phyloP scores from a whole-genome alignment of 129 eudicot species.

The Ambrosia trifida region DNA sequence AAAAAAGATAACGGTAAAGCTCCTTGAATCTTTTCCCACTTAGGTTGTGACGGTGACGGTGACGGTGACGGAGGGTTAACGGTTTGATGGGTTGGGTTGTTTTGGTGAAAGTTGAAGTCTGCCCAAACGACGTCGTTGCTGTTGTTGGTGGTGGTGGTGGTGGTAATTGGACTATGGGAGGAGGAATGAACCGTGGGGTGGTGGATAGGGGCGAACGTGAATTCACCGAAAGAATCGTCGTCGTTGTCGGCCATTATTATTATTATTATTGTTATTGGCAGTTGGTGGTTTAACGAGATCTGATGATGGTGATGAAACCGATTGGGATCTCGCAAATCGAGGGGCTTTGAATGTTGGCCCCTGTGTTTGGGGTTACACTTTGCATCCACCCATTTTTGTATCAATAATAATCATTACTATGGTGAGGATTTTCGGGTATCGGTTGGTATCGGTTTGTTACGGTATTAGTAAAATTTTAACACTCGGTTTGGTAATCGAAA shows the following conservation, averaged over 20 bases:
- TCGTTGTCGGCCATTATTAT: conserved; percentile 45
- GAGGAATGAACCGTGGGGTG: conserved; percentile 20
- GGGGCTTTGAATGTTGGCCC: conserved; percentile 14
- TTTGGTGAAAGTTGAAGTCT: conserved; percentile 48
- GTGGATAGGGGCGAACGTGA: conserved; percentile 58
- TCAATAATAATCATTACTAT: neutral
- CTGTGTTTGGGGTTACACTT: neutral
- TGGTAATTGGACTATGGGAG: conserved; percentile 23
- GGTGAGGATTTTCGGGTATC: no score
- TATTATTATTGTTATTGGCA: neutral
- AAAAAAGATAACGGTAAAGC: conserved; percentile 79
- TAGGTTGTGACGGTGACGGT: conserved; percentile 14
- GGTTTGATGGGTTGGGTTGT: conserved; percentile 28
- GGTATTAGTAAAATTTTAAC: no score
- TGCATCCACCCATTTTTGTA: neutral
- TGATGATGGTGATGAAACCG: neutral
- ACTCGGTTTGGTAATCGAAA: no score
- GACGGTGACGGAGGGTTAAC: conserved; percentile 26
- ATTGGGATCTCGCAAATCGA: neutral
- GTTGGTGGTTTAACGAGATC: conserved; percentile 20
- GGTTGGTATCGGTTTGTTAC: no score
- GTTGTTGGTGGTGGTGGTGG: conserved; percentile 35
- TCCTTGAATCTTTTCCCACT: conserved; percentile 63
- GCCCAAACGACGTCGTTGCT: conserved; percentile 58
- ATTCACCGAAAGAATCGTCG: conserved; percentile 63